A percentile compares a stretch with the other conserved stretches of the same genome.
These are phyloP conservation scores for Solanum hybrid DNA, from an alignment of 305 asterid genomes.

Conservation along the genomic window DNA sequence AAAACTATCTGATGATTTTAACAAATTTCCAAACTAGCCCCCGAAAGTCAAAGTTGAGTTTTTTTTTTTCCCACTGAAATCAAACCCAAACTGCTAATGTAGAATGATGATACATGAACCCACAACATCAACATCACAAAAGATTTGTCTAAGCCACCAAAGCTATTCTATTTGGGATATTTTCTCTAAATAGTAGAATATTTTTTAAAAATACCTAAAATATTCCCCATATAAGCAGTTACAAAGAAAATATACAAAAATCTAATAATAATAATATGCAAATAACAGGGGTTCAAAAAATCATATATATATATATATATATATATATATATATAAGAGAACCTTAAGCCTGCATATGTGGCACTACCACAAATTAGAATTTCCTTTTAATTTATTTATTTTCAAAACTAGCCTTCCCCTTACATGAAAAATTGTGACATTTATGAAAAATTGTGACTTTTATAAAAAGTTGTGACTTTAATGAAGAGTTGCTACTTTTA, in stretches of 20 bases:
- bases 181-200: background rate
- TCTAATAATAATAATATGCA: background rate
- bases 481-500: no score
- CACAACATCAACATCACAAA: background rate
- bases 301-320: no score
- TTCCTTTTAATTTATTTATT: no score
- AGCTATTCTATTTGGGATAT: background rate
- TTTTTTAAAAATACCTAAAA: background rate
- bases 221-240: background rate
- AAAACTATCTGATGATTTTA: no score
- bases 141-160: background rate
- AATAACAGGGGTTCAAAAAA: background rate
- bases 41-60: background rate
- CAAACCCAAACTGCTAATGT: background rate
- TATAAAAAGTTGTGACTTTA: no score
- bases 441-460: no score
- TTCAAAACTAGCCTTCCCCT: no score
- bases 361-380: no score
- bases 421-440: no score
- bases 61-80: background rate
- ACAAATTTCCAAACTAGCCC: background rate
- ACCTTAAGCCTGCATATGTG: no score
- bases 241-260: background rate
- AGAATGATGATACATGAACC: background rate
- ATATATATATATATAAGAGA: no score